Evolutionary conservation across 2,329 filamentous ascomycete genomes (phyloP), one percentile per base, ranked within the genome.

Genomic region (Amauroascus verrucosus): DNA sequence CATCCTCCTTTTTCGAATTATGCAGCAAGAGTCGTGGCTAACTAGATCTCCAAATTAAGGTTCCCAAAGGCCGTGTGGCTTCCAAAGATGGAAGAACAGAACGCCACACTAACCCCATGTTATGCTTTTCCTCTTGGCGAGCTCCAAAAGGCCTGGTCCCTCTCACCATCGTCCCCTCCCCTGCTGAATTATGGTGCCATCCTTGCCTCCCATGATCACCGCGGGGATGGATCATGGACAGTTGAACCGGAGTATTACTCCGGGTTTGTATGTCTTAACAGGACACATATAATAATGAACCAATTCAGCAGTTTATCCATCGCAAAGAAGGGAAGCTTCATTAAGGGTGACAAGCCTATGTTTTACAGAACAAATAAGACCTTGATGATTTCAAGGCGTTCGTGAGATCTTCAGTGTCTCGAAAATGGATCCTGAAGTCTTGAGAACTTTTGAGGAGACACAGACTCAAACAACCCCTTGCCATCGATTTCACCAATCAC

Each of bases 21-120:
- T 48, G 45, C 45, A 48, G 37, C 45, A 37, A 24, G 38, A 43
- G 18, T 33, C 28, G 26, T 33, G 48, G 48, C 24, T 20, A 16
- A 44, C 24, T 50, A 16, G 26, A 24, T 3, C 20, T 28, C 33
- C 16, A 38, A 38, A 8, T 43, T 52, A 52, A 52, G 50, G 50
- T 46, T 52, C 13, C 41, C 14, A 26, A 46, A 26, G n/a, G 46
- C 30, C 38, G 50, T 51, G 48, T 51, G 48, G 14, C 40, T 51
- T 26, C 28, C 8, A 3, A 9, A 20, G 22, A 16, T 33, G n/a
- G 33, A 26, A 30, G 37, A 41, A 18, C 48, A 51, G 28, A 20
- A 28, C 48, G 48, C 48, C 48, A 50, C 48, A 43, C 4, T n/a
- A 28, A 46, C 13, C 18, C 26, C 28, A 13, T n/a, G 14, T 26